Evolutionary conservation across 192 early-diverging fungal genomes (phyloP).

Genomic region (Podila epicladia): DNA sequence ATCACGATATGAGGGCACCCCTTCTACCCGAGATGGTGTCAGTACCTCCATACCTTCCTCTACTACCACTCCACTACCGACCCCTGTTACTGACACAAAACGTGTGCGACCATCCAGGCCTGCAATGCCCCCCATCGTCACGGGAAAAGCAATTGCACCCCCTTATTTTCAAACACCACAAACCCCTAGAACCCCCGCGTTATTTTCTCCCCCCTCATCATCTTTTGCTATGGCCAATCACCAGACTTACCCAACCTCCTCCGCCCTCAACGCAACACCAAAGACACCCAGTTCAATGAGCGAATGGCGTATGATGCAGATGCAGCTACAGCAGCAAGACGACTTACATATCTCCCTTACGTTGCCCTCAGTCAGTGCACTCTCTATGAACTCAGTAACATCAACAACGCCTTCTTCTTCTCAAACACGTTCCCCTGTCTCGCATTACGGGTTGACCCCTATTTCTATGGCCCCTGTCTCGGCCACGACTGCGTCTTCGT

Average conservation of each 20-base stretch:
- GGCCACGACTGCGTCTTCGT: background rate
- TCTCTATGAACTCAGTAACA: background rate
- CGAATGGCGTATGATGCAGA: slow-evolving; percentile 47
- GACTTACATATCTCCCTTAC: slow-evolving; percentile 22
- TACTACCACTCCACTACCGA: background rate
- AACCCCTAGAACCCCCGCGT: slow-evolving; percentile 5
- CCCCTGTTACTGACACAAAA: background rate
- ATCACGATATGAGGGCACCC: background rate
- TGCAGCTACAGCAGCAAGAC: slow-evolving; percentile 45
- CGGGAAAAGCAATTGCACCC: background rate
- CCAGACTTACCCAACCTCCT: slow-evolving; percentile 8
- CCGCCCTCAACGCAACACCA: slow-evolving; percentile 4
- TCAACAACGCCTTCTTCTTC: background rate
- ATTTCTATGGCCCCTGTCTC: background rate
- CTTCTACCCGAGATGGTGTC: background rate
- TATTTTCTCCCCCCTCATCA: background rate
- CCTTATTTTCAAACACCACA: slow-evolving; percentile 18
- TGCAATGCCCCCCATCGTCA: slow-evolving; percentile 10
- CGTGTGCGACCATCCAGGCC: background rate
- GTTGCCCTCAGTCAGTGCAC: slow-evolving; percentile 12
- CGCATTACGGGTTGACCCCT: background rate
- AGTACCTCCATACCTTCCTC: background rate
- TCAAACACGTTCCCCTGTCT: background rate
- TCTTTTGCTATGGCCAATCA: background rate
- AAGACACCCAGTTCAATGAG: slow-evolving; percentile 24